Evolutionary conservation across 164 flowering plant species (phyloP), one percentile per base, ranked within the genome.

Genomic region (Nelumbo lutea): DNA sequence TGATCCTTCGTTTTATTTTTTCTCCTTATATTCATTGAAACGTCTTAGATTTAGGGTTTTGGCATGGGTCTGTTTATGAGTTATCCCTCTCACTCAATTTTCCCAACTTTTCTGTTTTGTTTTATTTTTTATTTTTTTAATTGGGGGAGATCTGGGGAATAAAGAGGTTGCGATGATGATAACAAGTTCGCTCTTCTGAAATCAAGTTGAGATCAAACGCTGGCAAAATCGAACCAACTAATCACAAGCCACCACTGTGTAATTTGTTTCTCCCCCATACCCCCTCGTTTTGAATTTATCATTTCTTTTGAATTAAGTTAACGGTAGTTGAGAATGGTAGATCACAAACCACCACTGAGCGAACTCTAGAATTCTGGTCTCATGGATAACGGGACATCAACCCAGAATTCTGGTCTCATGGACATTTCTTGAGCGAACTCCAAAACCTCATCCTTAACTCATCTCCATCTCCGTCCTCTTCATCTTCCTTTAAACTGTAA

Each of bases 371-470:
- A n/a, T n/a, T n/a, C n/a, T n/a, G n/a, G n/a, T n/a, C 68, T 52
- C 2, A 80, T 66, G 43, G 83, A 43, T 8, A 85, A 62, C 0
- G 91, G 86, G 57, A 87, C 84, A 66, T 84, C 82, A 3, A 66
- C 80, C 91, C 91, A 87, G 62, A 75, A 78, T 70, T 84, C 78
- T 0, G 85, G 81, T 61, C 82, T 68, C 67, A 1, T 1, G 0
- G 86, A 78, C 60, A 87, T 73, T 61, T 81, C 75, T 42, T 51
- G 52, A 14, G 75, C 88, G 45, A 87, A 87, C 38, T 72, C 80
- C 66, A 87, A 55, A 65, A 83, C 81, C 56, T 83, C 87, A 13
- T 77, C 83, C 1, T 72, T 77, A 59, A 83, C 70, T 63, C 73
- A 4, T 59, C 76, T 41, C 51, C 57, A 53, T 53, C 57, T 46